These are phyloP conservation scores for Dissophora ornata DNA, from an alignment of 192 early-diverging fungal genomes.

Conservation along the genomic window DNA sequence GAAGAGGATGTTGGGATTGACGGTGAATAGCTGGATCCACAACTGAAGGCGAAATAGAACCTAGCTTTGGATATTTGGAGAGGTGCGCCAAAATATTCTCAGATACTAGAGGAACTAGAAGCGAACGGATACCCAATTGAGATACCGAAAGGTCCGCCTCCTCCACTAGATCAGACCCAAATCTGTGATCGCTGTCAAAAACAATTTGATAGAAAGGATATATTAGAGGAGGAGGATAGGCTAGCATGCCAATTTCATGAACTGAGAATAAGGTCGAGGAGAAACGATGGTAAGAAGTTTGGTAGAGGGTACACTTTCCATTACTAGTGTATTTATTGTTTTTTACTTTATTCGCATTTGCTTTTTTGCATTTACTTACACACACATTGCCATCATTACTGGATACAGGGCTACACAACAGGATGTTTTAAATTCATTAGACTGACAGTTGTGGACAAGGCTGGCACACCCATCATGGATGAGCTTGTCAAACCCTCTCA, in stretches of 20 bases:
- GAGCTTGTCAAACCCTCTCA: conserved; percentile 66
- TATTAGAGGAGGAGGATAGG: conserved; percentile 51
- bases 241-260: conserved; percentile 62
- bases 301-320: no score
- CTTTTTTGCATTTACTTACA: no score
- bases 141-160: conserved; percentile 3
- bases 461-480: conserved; percentile 65
- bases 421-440: conserved; percentile 75
- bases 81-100: conserved; percentile 20
- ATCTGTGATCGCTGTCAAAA: conserved; percentile 65
- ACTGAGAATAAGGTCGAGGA: conserved; percentile 23
- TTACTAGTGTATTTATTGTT: no score
- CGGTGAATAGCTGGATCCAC: conserved; percentile 61
- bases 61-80: conserved; percentile 14
- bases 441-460: conserved; percentile 64
- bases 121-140: conserved; percentile 58
- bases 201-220: conserved; percentile 55
- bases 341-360: no score
- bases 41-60: conserved; percentile 3
- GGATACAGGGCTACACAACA: conserved; percentile 68
- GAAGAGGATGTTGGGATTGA: conserved; percentile 71
- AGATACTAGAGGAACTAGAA: conserved; percentile 38
- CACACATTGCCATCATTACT: background rate
- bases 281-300: conserved; percentile 5
- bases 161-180: conserved; percentile 5